A percentile compares a stretch with the other conserved stretches of the same genome.
phyloP scores from a whole-genome alignment of 2,329 filamentous ascomycete genomes.

The Pseudocercospora pini-densiflorae region DNA sequence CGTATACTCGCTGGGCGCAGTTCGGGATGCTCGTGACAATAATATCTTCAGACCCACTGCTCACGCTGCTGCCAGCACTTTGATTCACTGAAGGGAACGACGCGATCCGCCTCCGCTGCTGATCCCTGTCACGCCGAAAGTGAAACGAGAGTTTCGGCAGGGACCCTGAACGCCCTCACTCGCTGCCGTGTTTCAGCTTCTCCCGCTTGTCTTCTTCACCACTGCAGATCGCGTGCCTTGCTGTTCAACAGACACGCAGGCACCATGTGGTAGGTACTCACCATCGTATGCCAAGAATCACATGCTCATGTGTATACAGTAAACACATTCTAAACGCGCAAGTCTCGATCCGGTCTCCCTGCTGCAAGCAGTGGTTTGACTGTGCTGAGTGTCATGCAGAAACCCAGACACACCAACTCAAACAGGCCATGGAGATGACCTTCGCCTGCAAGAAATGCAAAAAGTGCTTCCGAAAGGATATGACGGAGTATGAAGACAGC shows the following conservation, averaged over 20 bases:
- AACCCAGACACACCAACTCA: slow-evolving; percentile 72
- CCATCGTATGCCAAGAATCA: background rate
- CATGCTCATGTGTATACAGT: slow-evolving; percentile 54
- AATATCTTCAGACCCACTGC: background rate
- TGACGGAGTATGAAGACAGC: slow-evolving; percentile 87
- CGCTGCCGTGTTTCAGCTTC: slow-evolving; percentile 13
- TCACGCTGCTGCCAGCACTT: background rate
- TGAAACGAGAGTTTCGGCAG: background rate
- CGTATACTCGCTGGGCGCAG: background rate
- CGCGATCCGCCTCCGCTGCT: slow-evolving; percentile 1
- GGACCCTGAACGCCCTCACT: background rate
- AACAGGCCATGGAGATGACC: slow-evolving; percentile 78
- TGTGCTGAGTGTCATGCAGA: slow-evolving; percentile 94
- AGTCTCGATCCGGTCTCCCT: slow-evolving; percentile 92
- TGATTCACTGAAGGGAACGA: background rate
- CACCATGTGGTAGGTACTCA: slow-evolving; percentile 37
- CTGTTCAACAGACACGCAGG: background rate
- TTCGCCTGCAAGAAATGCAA: slow-evolving; percentile 99
- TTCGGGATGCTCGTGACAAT: background rate
- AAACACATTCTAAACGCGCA: slow-evolving; percentile 99
- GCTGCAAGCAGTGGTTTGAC: slow-evolving; percentile 99
- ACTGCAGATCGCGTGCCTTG: background rate
- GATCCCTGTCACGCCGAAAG: slow-evolving; percentile 12
- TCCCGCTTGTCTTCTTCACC: background rate
- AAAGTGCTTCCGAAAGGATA: slow-evolving; percentile 96